phyloP scores from a whole-genome alignment of 2,329 filamentous ascomycete species.

The Colletotrichum gloeosporioides region DNA sequence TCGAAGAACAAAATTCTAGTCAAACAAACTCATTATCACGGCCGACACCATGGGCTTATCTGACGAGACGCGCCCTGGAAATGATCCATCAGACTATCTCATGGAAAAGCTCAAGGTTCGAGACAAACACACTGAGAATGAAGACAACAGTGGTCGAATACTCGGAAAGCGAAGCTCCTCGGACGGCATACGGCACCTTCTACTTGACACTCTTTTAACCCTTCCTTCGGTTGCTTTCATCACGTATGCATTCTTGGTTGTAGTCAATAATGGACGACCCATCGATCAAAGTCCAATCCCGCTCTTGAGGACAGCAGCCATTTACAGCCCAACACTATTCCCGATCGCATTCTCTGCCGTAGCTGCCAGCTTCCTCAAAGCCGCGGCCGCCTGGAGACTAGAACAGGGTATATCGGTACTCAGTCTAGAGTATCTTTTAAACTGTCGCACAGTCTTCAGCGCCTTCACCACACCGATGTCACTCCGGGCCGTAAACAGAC shows the following conservation, averaged over 20 bases:
- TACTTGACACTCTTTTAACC: not conserved
- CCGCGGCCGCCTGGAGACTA: not conserved
- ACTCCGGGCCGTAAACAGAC: not conserved
- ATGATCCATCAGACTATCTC: not conserved
- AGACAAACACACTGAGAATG: not conserved
- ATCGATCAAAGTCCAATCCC: not conserved
- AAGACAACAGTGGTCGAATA: not conserved
- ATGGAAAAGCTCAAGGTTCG: not conserved
- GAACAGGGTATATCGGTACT: not conserved
- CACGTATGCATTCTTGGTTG: not conserved
- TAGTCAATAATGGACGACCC: not conserved
- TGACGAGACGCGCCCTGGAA: not conserved
- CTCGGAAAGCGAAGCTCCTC: not conserved
- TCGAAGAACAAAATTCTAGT: not conserved
- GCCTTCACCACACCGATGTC: not conserved
- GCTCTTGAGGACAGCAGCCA: not conserved
- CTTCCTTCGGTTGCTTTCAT: not conserved
- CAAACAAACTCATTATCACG: not conserved
- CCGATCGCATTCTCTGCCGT: slow-evolving; percentile 7
- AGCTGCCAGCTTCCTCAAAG: not conserved
- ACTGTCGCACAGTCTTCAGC: not conserved
- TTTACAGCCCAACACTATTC: slow-evolving; percentile 1
- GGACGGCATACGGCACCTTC: not conserved
- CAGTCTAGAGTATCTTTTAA: not conserved
- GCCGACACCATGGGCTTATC: not conserved